Evolutionary conservation across 2,329 filamentous ascomycete species (phyloP).

Genomic region (Parastagonospora avenae): DNA sequence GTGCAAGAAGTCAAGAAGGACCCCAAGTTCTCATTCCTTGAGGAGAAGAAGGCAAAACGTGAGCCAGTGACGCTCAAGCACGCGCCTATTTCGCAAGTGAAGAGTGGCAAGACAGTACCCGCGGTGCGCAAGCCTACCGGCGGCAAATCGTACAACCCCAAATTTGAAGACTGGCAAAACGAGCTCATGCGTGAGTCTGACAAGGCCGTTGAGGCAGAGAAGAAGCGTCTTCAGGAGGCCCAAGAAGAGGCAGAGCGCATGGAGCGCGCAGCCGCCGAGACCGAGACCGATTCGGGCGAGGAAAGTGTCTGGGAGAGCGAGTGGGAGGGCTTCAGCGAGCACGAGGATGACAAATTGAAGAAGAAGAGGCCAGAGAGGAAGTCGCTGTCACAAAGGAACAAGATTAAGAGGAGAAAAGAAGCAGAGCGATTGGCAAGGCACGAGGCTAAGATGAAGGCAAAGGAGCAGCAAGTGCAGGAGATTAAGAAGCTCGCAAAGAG

Average conservation of each 20-base stretch:
- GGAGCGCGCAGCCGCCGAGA: conserved; percentile 74
- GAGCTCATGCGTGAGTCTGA: conserved; percentile 75
- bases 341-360: conserved; percentile 62
- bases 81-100: conserved; percentile 80
- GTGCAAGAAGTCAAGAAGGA: conserved; percentile 57
- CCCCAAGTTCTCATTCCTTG: conserved; percentile 67
- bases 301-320: conserved; percentile 95
- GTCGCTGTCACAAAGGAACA: conserved; percentile 84
- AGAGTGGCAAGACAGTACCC: conserved; percentile 77
- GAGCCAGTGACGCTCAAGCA: conserved; percentile 77
- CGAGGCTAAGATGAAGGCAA: conserved; percentile 74
- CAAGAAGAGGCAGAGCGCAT: conserved; percentile 69
- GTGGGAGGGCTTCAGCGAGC: conserved; percentile 62
- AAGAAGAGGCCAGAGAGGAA: conserved; percentile 83
- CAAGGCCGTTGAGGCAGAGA: conserved; percentile 79
- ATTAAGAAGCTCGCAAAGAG: conserved; percentile 73
- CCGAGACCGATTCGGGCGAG: conserved; percentile 77
- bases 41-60: conserved; percentile 68
- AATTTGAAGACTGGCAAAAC: conserved; percentile 82
- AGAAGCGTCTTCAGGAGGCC: conserved; percentile 70
- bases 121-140: conserved; percentile 79
- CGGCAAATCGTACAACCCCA: conserved; percentile 91
- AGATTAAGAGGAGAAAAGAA: conserved; percentile 84
- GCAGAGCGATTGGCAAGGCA: conserved; percentile 78
- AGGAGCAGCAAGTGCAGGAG: conserved; percentile 71